Percentiles rank a stretch among this genome's conserved stretches.
Conservation (phyloP, 2,329 filamentous ascomycete species). For the Alternaria triticimaculans region DNA sequence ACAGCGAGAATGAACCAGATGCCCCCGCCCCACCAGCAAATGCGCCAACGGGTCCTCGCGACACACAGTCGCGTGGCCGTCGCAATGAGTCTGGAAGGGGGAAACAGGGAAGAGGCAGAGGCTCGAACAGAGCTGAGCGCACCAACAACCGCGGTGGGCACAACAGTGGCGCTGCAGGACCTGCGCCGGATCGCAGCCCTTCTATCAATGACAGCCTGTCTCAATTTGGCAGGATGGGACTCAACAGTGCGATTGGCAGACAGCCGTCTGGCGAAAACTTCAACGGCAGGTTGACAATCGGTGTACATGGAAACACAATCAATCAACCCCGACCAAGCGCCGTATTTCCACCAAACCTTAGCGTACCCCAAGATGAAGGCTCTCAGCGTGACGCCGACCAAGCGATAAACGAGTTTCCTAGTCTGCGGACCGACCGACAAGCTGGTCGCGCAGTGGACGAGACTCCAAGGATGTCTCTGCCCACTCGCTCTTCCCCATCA, state of each 20-base stretch:
- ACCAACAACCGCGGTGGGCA: neutral
- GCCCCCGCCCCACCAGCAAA: neutral
- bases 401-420: neutral
- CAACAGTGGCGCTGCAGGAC: neutral
- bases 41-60: neutral
- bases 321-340: neutral
- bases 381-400: neutral
- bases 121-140: neutral
- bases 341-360: neutral
- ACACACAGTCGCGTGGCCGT: neutral
- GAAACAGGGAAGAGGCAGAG: neutral
- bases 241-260: neutral
- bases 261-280: neutral
- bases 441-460: neutral
- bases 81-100: neutral
- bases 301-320: neutral
- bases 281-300: neutral
- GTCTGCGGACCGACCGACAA: neutral
- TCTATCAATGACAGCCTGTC: neutral
- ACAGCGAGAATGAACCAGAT: neutral
- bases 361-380: neutral
- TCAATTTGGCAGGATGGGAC: neutral
- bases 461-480: neutral
- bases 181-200: neutral
- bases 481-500: neutral